Conservation (phyloP, 768 basidiomycete genomes). For the Sutorius australiensis region DNA sequence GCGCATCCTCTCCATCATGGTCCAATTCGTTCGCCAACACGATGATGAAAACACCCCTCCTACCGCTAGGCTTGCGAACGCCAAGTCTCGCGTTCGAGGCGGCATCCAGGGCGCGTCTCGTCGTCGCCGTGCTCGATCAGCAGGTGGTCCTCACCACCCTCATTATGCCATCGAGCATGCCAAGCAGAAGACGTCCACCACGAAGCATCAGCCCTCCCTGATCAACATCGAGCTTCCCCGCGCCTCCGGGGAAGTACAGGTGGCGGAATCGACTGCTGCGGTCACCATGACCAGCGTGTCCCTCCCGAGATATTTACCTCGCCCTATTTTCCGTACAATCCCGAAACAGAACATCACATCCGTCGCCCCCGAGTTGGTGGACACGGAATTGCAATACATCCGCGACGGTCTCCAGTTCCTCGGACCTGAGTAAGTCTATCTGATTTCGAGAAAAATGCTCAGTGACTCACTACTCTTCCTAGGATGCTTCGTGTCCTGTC, state of each 20-base stretch:
- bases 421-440: conserved; percentile 24
- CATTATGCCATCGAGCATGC: conserved; percentile 38
- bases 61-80: not conserved
- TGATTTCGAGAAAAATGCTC: not conserved
- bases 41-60: conserved; percentile 37
- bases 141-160: conserved; percentile 27
- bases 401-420: conserved; percentile 27
- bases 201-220: conserved; percentile 12
- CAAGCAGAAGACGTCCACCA: conserved; percentile 31
- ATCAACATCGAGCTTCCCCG: conserved; percentile 31
- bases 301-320: conserved; percentile 25
- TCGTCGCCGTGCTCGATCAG: conserved; percentile 38
- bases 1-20: conserved; percentile 19
- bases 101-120: conserved; percentile 34
- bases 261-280: conserved; percentile 3
- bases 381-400: conserved; percentile 23
- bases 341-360: conserved; percentile 12
- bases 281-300: conserved; percentile 9
- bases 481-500: conserved; percentile 33
- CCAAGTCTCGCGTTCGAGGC: conserved; percentile 20
- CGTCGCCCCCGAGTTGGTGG: conserved; percentile 27
- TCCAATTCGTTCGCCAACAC: conserved; percentile 20
- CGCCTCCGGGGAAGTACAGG: conserved; percentile 3
- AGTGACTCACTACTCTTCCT: conserved; percentile 6
- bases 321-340: conserved; percentile 17